phyloP scores from a whole-genome alignment of 306 rosid genomes.

The Begonia masoniana region DNA sequence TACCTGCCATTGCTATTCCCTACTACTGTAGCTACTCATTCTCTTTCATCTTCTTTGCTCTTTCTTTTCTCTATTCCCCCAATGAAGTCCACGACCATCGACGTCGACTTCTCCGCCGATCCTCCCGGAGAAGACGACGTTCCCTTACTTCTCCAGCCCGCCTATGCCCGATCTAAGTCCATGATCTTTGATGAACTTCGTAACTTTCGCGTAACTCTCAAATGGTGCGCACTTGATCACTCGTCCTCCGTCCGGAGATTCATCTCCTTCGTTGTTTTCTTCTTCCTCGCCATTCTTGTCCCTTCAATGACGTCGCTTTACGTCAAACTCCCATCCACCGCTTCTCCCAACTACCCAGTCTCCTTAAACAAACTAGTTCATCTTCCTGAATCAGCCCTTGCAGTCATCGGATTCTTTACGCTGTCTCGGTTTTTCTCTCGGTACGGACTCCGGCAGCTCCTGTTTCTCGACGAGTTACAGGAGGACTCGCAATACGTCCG shows the following conservation, averaged over 20 bases:
- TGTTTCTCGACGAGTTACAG: constrained; percentile 43
- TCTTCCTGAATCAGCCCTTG: constrained; percentile 54
- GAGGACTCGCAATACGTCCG: constrained; percentile 40
- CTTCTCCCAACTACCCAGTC: constrained; percentile 34
- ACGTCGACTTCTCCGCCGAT: constrained; percentile 10
- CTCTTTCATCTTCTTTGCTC: not conserved
- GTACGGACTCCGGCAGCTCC: constrained; percentile 63
- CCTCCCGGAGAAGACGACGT: constrained; percentile 4
- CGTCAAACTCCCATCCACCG: constrained; percentile 20
- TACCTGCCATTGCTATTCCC: not conserved
- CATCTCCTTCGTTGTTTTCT: constrained; percentile 42
- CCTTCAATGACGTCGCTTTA: constrained; percentile 35
- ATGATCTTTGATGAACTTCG: constrained; percentile 40
- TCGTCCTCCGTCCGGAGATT: constrained; percentile 41
- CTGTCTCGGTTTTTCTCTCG: constrained; percentile 54
- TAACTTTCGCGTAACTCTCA: constrained; percentile 48
- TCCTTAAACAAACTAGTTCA: constrained; percentile 70
- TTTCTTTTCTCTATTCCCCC: constrained; percentile 15
- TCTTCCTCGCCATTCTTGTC: constrained; percentile 35
- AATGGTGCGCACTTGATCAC: constrained; percentile 86
- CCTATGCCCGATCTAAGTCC: constrained; percentile 40
- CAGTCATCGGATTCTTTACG: constrained; percentile 52
- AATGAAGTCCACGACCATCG: constrained; percentile 8
- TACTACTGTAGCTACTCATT: not conserved
- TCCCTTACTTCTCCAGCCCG: constrained; percentile 55